Evolutionary conservation across 169 alveolate species (phyloP).

Genomic region (Cryptosporidium bovis): DNA sequence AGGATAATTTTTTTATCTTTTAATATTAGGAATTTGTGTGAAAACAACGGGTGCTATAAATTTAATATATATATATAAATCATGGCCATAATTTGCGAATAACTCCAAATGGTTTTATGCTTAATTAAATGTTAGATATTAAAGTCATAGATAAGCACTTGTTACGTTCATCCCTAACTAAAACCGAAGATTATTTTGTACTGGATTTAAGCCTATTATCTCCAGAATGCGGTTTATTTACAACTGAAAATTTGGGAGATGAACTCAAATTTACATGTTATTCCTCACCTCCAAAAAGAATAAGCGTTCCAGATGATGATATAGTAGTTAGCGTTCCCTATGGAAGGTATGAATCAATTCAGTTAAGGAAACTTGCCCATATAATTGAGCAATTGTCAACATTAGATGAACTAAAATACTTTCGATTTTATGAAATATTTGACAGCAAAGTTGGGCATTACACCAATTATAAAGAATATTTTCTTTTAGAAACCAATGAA

Average conservation of each 20-base stretch:
- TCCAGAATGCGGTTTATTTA: slow-evolving; percentile 5
- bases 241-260: slow-evolving; percentile 25
- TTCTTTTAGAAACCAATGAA: slow-evolving; percentile 13
- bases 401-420: slow-evolving; percentile 37
- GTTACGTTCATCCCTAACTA: slow-evolving; percentile 28
- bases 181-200: slow-evolving; percentile 27
- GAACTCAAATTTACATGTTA: slow-evolving; percentile 24
- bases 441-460: background rate
- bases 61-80: background rate
- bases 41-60: slow-evolving; percentile 27
- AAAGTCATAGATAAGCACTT: slow-evolving; percentile 14
- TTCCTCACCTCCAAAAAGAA: slow-evolving; percentile 21
- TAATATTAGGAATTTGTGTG: slow-evolving; percentile 25
- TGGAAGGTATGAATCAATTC: slow-evolving; percentile 26
- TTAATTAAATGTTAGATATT: slow-evolving; percentile 13
- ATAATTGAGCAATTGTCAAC: slow-evolving; percentile 21
- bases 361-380: slow-evolving; percentile 32
- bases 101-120: too few species aligned
- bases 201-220: slow-evolving; percentile 11
- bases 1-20: background rate
- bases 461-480: slow-evolving; percentile 11
- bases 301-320: slow-evolving; percentile 18
- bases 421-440: slow-evolving; percentile 47
- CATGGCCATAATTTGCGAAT: background rate
- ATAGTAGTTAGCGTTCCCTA: slow-evolving; percentile 40